Evolutionary conservation across 2,329 filamentous ascomycete genomes (phyloP).

Genomic region (Aspergillus unguis): DNA sequence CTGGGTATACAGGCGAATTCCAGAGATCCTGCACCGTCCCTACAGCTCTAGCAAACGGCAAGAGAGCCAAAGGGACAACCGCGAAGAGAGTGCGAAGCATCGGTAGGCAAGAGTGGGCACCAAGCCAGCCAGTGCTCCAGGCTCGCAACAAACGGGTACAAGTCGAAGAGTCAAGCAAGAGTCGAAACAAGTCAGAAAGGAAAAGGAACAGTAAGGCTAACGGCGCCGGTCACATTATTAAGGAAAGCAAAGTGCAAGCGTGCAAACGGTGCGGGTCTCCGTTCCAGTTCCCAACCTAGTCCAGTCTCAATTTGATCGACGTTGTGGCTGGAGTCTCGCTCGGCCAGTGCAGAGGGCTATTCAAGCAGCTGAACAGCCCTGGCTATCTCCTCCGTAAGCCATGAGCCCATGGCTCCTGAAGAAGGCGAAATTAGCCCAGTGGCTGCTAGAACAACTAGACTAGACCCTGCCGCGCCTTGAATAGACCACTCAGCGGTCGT

Average conservation of each 20-base stretch:
- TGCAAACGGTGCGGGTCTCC: neutral
- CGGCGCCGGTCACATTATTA: neutral
- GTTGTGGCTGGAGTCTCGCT: neutral
- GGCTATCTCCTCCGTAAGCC: neutral
- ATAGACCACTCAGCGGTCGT: too few relatives aligned
- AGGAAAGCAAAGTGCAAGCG: neutral
- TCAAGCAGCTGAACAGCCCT: neutral
- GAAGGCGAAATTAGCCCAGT: too few relatives aligned
- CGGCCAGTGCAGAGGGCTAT: too few relatives aligned
- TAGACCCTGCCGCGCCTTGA: too few relatives aligned
- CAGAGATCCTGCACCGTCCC: conserved; percentile 10
- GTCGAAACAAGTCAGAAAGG: neutral
- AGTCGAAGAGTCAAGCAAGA: neutral
- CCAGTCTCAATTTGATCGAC: neutral
- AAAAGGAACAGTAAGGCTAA: neutral
- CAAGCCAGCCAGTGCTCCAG: too few relatives aligned
- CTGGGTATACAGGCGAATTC: conserved; percentile 4
- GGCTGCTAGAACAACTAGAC: too few relatives aligned
- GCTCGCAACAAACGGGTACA: too few relatives aligned
- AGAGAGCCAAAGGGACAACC: neutral
- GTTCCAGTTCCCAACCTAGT: too few relatives aligned
- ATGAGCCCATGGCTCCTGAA: too few relatives aligned
- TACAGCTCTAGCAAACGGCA: neutral
- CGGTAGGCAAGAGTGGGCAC: neutral
- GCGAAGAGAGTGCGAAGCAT: neutral